Percentiles rank a stretch among this genome's conserved stretches.
These are phyloP conservation scores for Arabidopsis lyrata DNA, from an alignment of 441 rosid species.

Conservation along the genomic window DNA sequence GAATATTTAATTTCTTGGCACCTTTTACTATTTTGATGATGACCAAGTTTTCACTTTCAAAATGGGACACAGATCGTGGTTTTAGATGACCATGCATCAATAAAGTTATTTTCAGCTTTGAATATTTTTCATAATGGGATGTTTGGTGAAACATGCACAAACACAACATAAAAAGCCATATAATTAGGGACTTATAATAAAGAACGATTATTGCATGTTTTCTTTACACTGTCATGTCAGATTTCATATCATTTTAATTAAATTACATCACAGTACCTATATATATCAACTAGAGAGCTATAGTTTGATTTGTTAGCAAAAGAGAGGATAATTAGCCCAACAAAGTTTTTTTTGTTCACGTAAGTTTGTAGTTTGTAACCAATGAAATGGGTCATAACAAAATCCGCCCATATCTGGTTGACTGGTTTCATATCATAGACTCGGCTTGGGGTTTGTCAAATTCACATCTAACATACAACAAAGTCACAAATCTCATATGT, in stretches of 20 bases:
- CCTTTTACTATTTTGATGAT: conserved; percentile 41
- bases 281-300: background rate
- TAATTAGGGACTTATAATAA: conserved; percentile 28
- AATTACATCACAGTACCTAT: conserved; percentile 4
- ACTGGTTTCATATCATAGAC: background rate
- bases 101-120: conserved; percentile 40
- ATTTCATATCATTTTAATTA: conserved; percentile 15
- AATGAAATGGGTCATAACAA: background rate
- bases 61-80: conserved; percentile 42
- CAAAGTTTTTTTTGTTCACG: background rate
- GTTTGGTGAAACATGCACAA: conserved; percentile 48
- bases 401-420: background rate
- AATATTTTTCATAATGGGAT: conserved; percentile 41
- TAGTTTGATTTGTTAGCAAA: background rate
- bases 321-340: conserved; percentile 11
- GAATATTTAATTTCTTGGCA: background rate
- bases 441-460: background rate
- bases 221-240: conserved; percentile 37
- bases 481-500: background rate
- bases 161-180: conserved; percentile 36
- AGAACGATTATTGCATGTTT: conserved; percentile 37
- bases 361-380: background rate
- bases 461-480: background rate
- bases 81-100: conserved; percentile 35
- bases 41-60: conserved; percentile 40